Evolutionary conservation across 1,284 basidiomycete genomes (phyloP), one percentile per base, ranked within the genome.

Genomic region (Lentinus polychrous): DNA sequence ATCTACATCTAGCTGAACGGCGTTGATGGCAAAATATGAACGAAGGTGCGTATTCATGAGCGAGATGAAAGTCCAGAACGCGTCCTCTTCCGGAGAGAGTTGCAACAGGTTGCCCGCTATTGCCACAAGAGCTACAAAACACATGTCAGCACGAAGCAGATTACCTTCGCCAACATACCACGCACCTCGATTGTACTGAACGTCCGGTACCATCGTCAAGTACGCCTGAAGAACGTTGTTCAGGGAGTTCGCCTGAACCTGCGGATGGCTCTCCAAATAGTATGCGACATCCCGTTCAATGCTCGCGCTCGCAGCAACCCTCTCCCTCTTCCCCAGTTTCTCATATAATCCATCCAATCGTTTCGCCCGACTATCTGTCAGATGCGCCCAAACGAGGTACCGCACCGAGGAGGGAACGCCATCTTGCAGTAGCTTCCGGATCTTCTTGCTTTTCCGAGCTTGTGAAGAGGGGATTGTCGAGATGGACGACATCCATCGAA

Each of bases 31-130:
- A 63, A 91, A 95, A 65, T 94, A 94, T 2, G 86, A 76, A 23
- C 87, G 83, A 6, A 93, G 71, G 51, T 87, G 79, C 5, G 81
- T 76, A 53, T 90, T 85, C 87, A 91, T 91, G 53, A 90, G 68
- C 1, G 86, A 86, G 8, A 91, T 76, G 58, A 96, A 86, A 2
- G 91, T 91, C 91, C 91, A 96, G 62, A 97, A 97, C 0, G 91
- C 88, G 54, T 95, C 91, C 64, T 96, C 92, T 52, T 93, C 88
- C 0, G 87, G 90, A 1, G 89, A 83, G 50, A 92, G 84, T 23
- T 91, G 71, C 0, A 96, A 67, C 22, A 95, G 68, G 48, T 90
- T 81, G 0, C 88, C 91, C 8, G 83, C 83, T 43, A 96, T 79
- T 14, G 82, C 68, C 2, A 84, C 81, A 50, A 96, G 73, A 8